Base-by-base conservation (phyloP, 31 red algal species). In the Asparagopsis taxiformis region DNA sequence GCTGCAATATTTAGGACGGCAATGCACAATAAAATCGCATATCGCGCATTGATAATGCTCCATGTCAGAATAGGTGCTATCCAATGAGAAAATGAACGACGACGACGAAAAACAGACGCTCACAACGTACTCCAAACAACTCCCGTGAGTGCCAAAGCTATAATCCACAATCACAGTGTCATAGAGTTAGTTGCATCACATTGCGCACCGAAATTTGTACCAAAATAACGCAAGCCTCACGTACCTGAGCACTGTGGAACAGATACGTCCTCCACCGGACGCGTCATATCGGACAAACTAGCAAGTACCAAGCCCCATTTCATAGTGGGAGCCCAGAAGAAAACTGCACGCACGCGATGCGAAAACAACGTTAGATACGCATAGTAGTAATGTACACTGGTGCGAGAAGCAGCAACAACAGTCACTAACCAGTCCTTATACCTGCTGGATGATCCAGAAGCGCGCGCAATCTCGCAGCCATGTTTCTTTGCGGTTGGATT, bases 281-380 rank as follows among this genome's bases (percentile, higher is more conserved):
- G 87, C 28, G 82, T 87, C 77, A 97, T 87, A 46, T 97, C 93
- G n/a, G 87, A 75, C 7, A 92, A 21, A 39, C 80, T 70, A 0
- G 93, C 93, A 13, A 78, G 51, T 1, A 97, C 93, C 34, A 97
- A 65, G 11, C 82, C 93, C 93, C 93, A 97, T 57, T 97, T 97
- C 93, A 97, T 88, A 24, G 83, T 91, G 10, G 93, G 93, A n/a
- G 93, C 93, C 87, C 87, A 97, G 74, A 97, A 91, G 60, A 97
- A 97, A 25, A 97, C 80, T 84, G n/a, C n/a, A n/a, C 7, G 44
- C 2, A 63, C 1, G 24, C 26, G 22, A 23, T 2, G 3, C 38
- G 16, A 7, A 1, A 15, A 58, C 19, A 24, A 31, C 8, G 21
- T n/a, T n/a, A n/a, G n/a, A n/a, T n/a, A n/a, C n/a, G n/a, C n/a